Percentiles rank a stretch among this genome's conserved stretches.
phyloP scores from a whole-genome alignment of 2,329 filamentous ascomycete genomes.

The Aspergillus tanneri region DNA sequence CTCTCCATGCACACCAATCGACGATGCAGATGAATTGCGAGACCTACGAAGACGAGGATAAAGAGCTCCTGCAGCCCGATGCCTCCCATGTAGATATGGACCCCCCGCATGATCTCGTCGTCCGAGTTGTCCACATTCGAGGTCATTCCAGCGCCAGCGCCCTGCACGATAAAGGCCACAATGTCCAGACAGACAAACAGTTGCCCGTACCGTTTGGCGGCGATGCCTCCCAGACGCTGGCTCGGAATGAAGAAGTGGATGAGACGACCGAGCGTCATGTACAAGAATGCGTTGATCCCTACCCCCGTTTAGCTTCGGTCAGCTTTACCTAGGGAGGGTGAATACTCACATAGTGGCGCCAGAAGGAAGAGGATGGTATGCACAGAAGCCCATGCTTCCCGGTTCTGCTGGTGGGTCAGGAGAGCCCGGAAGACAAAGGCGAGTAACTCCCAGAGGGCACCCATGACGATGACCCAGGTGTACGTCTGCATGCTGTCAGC shows the following conservation, averaged over 20 bases:
- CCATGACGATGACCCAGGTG: constrained; percentile 48
- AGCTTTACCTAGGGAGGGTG: no score
- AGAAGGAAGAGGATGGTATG: constrained; percentile 48
- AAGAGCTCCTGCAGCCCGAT: constrained; percentile 54
- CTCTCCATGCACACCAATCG: constrained; percentile 27
- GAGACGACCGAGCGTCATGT: constrained; percentile 44
- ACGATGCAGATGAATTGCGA: constrained; percentile 43
- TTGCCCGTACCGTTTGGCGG: constrained; percentile 38
- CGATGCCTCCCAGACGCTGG: constrained; percentile 35
- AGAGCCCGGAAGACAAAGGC: constrained; percentile 44
- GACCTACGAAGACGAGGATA: constrained; percentile 48
- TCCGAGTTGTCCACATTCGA: constrained; percentile 19
- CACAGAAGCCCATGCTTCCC: constrained; percentile 27
- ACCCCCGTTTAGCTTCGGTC: no score
- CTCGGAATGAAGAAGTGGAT: constrained; percentile 41
- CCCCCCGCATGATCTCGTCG: constrained; percentile 34
- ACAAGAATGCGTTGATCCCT: constrained; percentile 50
- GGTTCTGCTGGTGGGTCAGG: constrained; percentile 43
- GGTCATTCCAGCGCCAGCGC: constrained; percentile 40
- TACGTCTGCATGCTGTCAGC: constrained; percentile 30
- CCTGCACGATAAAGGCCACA: constrained; percentile 47
- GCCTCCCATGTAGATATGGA: constrained; percentile 57
- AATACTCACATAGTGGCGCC: constrained; percentile 35
- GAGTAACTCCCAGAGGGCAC: constrained; percentile 40
- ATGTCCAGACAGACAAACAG: constrained; percentile 50